A percentile compares a stretch with the other conserved stretches of the same genome.
Conservation (phyloP, 2,329 filamentous ascomycete genomes). For the Penicillium verrucosum region DNA sequence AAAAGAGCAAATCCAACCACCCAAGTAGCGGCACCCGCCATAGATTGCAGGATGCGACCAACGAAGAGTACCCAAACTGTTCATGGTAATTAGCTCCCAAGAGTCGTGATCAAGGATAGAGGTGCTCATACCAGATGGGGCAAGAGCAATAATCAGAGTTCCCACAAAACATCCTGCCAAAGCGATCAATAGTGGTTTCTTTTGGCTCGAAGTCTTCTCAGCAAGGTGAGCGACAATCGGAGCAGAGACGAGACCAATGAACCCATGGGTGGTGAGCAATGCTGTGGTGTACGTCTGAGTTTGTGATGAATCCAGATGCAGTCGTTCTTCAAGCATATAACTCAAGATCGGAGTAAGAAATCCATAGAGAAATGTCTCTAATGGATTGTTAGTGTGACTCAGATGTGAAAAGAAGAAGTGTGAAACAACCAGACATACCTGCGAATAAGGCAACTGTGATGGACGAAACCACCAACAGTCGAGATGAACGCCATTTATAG, state of each 20-base stretch:
- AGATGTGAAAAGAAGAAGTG: not conserved
- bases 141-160: conserved; percentile 25
- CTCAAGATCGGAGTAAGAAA: conserved; percentile 27
- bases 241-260: conserved; percentile 13
- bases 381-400: not conserved
- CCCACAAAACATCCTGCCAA: conserved; percentile 26
- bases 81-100: not conserved
- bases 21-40: conserved; percentile 32
- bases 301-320: conserved; percentile 15
- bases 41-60: conserved; percentile 31
- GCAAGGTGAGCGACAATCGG: conserved; percentile 18
- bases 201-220: conserved; percentile 26
- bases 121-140: conserved; percentile 14
- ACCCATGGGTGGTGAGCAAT: conserved; percentile 20
- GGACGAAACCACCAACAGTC: conserved; percentile 3
- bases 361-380: conserved; percentile 25
- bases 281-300: conserved; percentile 17
- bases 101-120: not conserved
- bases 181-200: conserved; percentile 24
- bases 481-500: conserved; percentile 11
- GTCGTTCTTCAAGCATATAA: conserved; percentile 21
- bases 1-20: conserved; percentile 32
- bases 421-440: conserved; percentile 3
- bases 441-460: conserved; percentile 12
- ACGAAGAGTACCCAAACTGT: conserved; percentile 23